A percentile compares a stretch with the other conserved stretches of the same genome.
Conservation (phyloP, 768 basidiomycete genomes). For the Leccinum barrowsii region DNA sequence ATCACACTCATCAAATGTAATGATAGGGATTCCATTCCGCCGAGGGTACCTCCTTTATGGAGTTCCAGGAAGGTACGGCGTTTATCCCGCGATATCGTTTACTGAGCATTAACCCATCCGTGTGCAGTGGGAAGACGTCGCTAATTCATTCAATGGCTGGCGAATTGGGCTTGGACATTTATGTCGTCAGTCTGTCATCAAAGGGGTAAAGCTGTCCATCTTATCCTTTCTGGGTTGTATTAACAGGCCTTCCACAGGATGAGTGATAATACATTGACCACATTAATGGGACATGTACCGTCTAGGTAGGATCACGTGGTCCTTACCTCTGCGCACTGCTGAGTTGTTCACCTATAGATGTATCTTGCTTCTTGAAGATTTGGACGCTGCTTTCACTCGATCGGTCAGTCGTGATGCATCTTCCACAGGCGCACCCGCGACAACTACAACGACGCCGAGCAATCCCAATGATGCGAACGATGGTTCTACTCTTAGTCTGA, state of each 20-base stretch:
- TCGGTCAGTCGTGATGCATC: constrained; percentile 77
- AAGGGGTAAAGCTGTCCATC: constrained; percentile 59
- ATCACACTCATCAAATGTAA: constrained; percentile 17
- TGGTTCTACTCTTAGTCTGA: constrained; percentile 81
- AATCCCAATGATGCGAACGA: constrained; percentile 52
- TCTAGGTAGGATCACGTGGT: constrained; percentile 50
- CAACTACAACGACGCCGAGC: constrained; percentile 39
- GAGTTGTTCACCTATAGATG: constrained; percentile 46
- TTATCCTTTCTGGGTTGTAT: constrained; percentile 3
- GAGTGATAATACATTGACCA: constrained; percentile 86
- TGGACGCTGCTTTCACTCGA: constrained; percentile 89
- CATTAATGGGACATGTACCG: constrained; percentile 86
- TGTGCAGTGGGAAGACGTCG: constrained; percentile 74
- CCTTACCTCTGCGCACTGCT: constrained; percentile 10
- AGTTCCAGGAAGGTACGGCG: constrained; percentile 72
- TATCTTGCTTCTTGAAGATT: constrained; percentile 90
- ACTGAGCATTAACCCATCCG: constrained; percentile 13
- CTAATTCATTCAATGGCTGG: constrained; percentile 83
- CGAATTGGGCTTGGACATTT: constrained; percentile 85
- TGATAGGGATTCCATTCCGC: constrained; percentile 79
- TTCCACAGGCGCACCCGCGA: constrained; percentile 72
- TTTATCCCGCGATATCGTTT: neutral
- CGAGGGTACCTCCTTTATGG: constrained; percentile 83
- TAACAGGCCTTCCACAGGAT: constrained; percentile 47
- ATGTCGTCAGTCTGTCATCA: constrained; percentile 83